Percentiles rank a stretch among this genome's conserved stretches.
Evolutionary conservation across 257 asterid species (phyloP).

Genomic region (Phtheirospermum japonicum): DNA sequence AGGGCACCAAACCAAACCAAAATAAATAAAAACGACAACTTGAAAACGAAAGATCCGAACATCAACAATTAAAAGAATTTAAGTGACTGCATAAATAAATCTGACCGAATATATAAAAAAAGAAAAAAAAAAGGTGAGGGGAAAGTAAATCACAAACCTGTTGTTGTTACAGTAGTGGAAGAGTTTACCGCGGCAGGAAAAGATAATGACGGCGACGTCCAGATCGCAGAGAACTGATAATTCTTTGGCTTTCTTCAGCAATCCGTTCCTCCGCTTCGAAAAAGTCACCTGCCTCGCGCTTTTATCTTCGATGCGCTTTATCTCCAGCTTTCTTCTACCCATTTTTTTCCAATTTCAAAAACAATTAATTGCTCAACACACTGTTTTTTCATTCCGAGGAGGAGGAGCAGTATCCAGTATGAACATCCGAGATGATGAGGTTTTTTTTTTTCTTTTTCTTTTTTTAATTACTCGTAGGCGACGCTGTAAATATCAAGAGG

Average conservation of each 20-base stretch:
- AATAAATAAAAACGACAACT: not conserved
- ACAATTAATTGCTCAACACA: not conserved
- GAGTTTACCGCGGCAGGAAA: constrained; percentile 47
- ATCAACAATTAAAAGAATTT: not conserved
- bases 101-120: not conserved
- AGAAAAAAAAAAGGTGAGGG: no score
- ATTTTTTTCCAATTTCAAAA: not conserved
- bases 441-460: no score
- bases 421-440: no score
- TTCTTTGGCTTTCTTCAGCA: constrained; percentile 54
- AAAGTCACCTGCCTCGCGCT: constrained; percentile 47
- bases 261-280: constrained; percentile 44
- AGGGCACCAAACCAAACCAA: no score
- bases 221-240: constrained; percentile 53
- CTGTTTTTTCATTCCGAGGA: not conserved
- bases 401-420: no score
- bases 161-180: constrained; percentile 45
- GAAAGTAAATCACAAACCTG: constrained; percentile 41
- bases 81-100: no score
- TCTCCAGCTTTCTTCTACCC: constrained; percentile 51
- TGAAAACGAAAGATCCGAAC: not conserved
- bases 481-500: no score
- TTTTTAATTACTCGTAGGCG: no score
- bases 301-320: constrained; percentile 46
- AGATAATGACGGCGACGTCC: constrained; percentile 42